Conservation (phyloP, 495 filamentous ascomycete species). For the Penicillium salamii region DNA sequence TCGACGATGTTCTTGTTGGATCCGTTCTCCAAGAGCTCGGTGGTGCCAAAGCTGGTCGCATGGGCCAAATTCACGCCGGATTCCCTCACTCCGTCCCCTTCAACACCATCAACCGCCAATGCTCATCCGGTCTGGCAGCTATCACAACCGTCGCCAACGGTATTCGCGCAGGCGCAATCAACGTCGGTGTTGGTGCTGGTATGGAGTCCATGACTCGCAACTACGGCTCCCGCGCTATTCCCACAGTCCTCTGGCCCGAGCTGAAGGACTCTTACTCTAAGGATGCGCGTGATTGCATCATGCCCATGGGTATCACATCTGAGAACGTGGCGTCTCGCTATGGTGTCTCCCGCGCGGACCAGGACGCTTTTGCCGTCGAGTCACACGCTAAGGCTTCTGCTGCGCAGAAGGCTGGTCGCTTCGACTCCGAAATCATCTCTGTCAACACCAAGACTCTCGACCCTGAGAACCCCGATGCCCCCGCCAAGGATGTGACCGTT, state of each 20-base stretch:
- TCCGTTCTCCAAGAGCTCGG: slow-evolving; percentile 89
- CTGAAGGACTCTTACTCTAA: slow-evolving; percentile 60
- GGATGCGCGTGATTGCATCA: slow-evolving; percentile 81
- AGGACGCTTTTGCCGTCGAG: slow-evolving; percentile 77
- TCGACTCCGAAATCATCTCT: slow-evolving; percentile 75
- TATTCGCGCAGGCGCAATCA: slow-evolving; percentile 68
- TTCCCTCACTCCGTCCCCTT: slow-evolving; percentile 72
- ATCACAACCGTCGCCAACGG: slow-evolving; percentile 69
- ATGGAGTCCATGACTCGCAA: slow-evolving; percentile 95
- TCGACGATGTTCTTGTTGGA: slow-evolving; percentile 82
- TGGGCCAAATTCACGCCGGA: slow-evolving; percentile 81
- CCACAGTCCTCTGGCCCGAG: slow-evolving; percentile 73
- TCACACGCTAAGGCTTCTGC: slow-evolving; percentile 68
- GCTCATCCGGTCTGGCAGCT: slow-evolving; percentile 70
- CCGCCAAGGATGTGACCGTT: slow-evolving; percentile 58
- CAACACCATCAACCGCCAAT: slow-evolving; percentile 85
- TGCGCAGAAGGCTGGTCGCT: slow-evolving; percentile 66
- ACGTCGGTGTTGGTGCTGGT: slow-evolving; percentile 80
- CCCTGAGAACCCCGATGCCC: slow-evolving; percentile 56
- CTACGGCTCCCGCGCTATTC: slow-evolving; percentile 80
- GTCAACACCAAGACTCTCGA: slow-evolving; percentile 61
- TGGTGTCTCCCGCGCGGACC: slow-evolving; percentile 67
- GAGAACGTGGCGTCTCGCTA: slow-evolving; percentile 87
- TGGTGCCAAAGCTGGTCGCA: slow-evolving; percentile 85
- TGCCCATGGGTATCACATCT: slow-evolving; percentile 90